Evolutionary conservation across 2,329 filamentous ascomycete genomes (phyloP).

Genomic region (Trichoderma harzianum): DNA sequence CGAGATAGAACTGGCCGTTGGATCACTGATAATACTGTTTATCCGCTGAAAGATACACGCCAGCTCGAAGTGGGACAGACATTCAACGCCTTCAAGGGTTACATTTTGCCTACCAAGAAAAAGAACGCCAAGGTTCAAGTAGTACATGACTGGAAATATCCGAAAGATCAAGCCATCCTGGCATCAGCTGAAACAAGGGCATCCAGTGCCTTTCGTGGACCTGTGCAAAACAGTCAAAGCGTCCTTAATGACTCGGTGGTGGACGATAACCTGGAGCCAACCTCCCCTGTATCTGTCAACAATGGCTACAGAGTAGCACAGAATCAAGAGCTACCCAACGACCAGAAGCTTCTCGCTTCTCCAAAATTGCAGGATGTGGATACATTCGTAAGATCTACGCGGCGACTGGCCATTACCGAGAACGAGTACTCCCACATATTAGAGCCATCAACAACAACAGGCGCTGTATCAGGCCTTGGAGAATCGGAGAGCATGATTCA

Average conservation of each 20-base stretch:
- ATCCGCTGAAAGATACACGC: slow-evolving; percentile 19
- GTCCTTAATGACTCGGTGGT: too few species aligned
- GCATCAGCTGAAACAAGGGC: background rate
- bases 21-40: slow-evolving; percentile 17
- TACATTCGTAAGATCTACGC: background rate
- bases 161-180: background rate
- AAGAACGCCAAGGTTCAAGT: background rate
- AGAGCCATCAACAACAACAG: background rate
- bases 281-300: background rate
- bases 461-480: background rate
- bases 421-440: background rate
- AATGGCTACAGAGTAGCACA: background rate
- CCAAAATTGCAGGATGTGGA: background rate
- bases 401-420: background rate
- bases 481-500: background rate
- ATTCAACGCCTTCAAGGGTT: background rate
- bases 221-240: background rate
- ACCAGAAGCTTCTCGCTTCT: background rate
- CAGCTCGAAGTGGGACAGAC: background rate
- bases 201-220: background rate
- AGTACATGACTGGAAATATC: background rate
- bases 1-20: slow-evolving; percentile 9
- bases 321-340: background rate
- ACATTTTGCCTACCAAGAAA: background rate
- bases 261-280: background rate